Conservation (phyloP, 129 eudicot species). For the Daucus carota region DH1_v3.0 NC_030384.2:40409001-40409500, state of each 20-base stretch:
- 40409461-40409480: constrained; percentile 72
- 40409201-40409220: background rate
- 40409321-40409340: constrained; percentile 72
- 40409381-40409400: constrained; percentile 17
- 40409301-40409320: constrained; percentile 85
- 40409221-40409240: background rate
- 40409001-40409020: background rate
- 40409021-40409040: background rate
- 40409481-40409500: constrained; percentile 96
- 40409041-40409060: background rate
- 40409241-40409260: background rate
- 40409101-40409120: background rate
- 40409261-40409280: background rate
- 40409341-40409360: constrained; percentile 64
- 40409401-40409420: constrained; percentile 31
- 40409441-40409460: constrained; percentile 43
- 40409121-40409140: background rate
- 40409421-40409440: constrained; percentile 52
- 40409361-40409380: constrained; percentile 36
- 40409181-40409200: background rate
- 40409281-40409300: constrained; percentile 42
- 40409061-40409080: background rate
- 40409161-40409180: background rate
- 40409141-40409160: background rate
- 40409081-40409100: background rate